Base-by-base conservation (phyloP, 2,329 filamentous ascomycete species). In the Phyllosticta citriasiana region DNA sequence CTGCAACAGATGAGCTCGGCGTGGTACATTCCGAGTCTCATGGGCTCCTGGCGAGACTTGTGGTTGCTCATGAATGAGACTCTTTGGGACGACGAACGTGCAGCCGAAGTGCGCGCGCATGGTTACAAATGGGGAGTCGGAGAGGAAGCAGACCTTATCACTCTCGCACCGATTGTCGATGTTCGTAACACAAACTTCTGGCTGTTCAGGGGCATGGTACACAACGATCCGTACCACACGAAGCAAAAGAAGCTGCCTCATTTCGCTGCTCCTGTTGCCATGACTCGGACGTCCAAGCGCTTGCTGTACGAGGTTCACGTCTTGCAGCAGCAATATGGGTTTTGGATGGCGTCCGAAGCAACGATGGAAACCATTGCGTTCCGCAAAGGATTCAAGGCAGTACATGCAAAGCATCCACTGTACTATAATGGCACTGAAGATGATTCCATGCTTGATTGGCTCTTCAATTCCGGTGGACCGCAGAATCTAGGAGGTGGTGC, bases 341-440 rank as follows among this genome's bases (percentile, higher is more conserved):
- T 95, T 73, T 89, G 89, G 65, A 95, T 94, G 78, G 96, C 96
- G 72, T 89, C 91, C 0, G 93, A 97, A 75, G 96, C 97, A 91
- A 97, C 91, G 90, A 90, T 92, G 0, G 87, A 88, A 1, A 94
- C 89, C 0, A 85, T 89, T 0, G 89, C 92, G 1, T 81, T 97
- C 12, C 92, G 96, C 63, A 91, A 97, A 71, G 93, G 93, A 8
- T 86, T 89, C 76, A 97, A 97, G 77, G 91, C 90, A 35, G 91
- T 97, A 10, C 96, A 88, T 66, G 91, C 87, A 2, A 93, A 93
- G 1, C 93, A 97, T 69, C 90, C 92, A 1, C 82, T 96, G 60
- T 97, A 84, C 70, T 62, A 57, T 55, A 58, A 62, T n/a, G 60
- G 60, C 51, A 55, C 51, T 5, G 60, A 57, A 8, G 30, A 27